A percentile compares a stretch with the other conserved stretches of the same genome.
phyloP scores from a whole-genome alignment of 805 yeast species.

The Pichia heedii region DNA sequence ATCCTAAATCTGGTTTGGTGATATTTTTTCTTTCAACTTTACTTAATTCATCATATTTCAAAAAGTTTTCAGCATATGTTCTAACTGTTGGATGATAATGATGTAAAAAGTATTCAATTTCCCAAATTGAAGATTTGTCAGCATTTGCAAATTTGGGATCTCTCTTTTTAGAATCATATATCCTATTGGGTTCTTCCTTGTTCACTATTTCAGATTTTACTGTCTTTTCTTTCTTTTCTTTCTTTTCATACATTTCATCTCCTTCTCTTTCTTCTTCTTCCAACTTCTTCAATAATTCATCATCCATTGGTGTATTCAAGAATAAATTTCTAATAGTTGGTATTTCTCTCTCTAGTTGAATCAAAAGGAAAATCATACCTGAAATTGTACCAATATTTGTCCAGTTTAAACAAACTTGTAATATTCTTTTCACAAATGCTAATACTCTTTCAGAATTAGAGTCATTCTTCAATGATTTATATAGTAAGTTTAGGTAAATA shows the following conservation, averaged over 20 bases:
- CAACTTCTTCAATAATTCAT: constrained; percentile 38
- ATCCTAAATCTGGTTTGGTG: constrained; percentile 81
- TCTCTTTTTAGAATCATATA: constrained; percentile 78
- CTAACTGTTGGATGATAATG: constrained; percentile 93
- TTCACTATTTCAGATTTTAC: too few species aligned
- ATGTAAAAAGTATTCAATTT: constrained; percentile 56
- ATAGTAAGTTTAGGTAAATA: constrained; percentile 77
- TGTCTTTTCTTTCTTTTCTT: background rate
- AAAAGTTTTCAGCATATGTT: constrained; percentile 61
- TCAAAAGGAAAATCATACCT: constrained; percentile 69
- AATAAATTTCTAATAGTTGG: constrained; percentile 65
- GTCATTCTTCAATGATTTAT: constrained; percentile 75
- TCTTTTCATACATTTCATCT: constrained; percentile 23
- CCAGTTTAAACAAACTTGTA: constrained; percentile 83
- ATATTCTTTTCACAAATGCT: constrained; percentile 85
- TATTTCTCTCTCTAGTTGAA: constrained; percentile 52
- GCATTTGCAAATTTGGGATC: constrained; percentile 94
- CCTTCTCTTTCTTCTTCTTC: constrained; percentile 29
- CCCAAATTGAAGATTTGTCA: constrained; percentile 78
- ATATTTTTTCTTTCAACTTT: constrained; percentile 18
- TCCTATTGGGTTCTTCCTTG: constrained; percentile 6
- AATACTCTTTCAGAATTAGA: constrained; percentile 52
- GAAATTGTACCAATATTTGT: constrained; percentile 77
- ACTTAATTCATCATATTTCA: constrained; percentile 33
- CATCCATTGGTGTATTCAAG: constrained; percentile 43